Conservation (phyloP, 352 stramenopile species). For the Phytophthora meadii region DNA sequence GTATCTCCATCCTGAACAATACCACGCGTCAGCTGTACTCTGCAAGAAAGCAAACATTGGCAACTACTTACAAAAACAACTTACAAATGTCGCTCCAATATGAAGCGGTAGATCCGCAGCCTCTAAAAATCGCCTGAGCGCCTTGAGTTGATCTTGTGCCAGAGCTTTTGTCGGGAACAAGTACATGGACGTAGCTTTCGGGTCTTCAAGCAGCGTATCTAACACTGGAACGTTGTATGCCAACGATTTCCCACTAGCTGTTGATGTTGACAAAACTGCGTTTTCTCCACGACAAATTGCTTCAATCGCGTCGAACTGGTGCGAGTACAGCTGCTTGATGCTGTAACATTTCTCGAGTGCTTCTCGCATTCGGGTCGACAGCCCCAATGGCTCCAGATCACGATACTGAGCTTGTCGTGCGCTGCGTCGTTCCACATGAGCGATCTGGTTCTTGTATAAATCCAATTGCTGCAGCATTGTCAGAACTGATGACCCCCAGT, state of each 20-base stretch:
- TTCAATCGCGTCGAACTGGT: constrained; percentile 92
- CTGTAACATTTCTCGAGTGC: constrained; percentile 53
- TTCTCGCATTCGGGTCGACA: constrained; percentile 46
- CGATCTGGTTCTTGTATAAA: constrained; percentile 80
- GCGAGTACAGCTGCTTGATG: constrained; percentile 89
- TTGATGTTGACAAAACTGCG: constrained; percentile 96
- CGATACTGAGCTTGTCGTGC: constrained; percentile 54
- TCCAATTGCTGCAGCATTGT: constrained; percentile 58
- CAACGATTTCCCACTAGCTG: constrained; percentile 97
- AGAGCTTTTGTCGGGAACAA: constrained; percentile 99
- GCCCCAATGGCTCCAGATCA: constrained; percentile 38
- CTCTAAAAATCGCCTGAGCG: constrained; percentile 78
- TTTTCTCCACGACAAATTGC: constrained; percentile 88
- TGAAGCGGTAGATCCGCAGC: constrained; percentile 52
- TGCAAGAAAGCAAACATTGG: neutral
- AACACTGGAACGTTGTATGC: constrained; percentile 97
- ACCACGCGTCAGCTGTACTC: constrained; percentile 1
- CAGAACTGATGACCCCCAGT: constrained; percentile 48
- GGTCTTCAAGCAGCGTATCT: constrained; percentile 62
- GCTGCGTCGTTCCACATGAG: constrained; percentile 73
- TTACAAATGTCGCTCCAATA: constrained; percentile 76
- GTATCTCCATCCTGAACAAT: constrained; percentile 94
- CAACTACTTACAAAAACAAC: constrained; percentile 50
- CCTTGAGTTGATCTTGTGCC: constrained; percentile 97
- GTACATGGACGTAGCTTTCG: constrained; percentile 87